Conservation (phyloP, 2,329 filamentous ascomycete species). For the Trichoderma aggressivum region DNA sequence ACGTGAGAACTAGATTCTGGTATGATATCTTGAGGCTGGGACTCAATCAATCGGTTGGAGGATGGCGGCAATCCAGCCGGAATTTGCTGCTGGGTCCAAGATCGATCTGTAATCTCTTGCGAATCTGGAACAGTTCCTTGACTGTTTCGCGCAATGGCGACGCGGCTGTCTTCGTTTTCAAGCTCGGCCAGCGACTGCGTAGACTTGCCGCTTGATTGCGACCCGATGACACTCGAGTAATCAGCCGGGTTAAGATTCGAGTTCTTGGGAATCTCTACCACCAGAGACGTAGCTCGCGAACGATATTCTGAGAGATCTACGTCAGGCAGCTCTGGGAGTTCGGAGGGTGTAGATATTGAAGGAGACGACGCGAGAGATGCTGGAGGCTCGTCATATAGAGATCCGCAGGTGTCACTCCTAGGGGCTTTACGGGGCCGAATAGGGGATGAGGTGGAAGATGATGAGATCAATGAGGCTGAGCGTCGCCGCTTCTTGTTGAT, state of each 20-base stretch:
- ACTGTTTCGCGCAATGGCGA: constrained; percentile 33
- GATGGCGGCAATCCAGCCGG: neutral
- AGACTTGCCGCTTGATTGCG: constrained; percentile 29
- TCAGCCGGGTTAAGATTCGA: constrained; percentile 35
- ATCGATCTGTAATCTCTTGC: constrained; percentile 35
- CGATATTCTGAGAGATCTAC: constrained; percentile 11
- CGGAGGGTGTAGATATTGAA: constrained; percentile 25
- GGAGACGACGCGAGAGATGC: constrained; percentile 30
- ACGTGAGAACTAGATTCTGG: neutral
- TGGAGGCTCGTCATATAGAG: constrained; percentile 31
- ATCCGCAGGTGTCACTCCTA: constrained; percentile 23
- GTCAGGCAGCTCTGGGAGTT: constrained; percentile 21
- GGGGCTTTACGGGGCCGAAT: constrained; percentile 24
- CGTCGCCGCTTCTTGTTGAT: constrained; percentile 21
- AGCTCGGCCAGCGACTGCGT: constrained; percentile 35
- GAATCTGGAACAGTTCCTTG: constrained; percentile 44
- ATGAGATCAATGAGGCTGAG: neutral
- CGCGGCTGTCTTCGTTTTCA: constrained; percentile 34
- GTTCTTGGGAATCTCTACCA: constrained; percentile 32
- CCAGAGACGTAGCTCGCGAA: constrained; percentile 22
- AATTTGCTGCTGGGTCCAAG: constrained; percentile 22
- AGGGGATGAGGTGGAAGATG: neutral
- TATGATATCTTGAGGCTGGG: neutral
- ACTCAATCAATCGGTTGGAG: neutral
- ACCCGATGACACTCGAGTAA: constrained; percentile 33